Base-by-base conservation (phyloP, 495 filamentous ascomycete genomes). In the Daldinia loculata region DNA sequence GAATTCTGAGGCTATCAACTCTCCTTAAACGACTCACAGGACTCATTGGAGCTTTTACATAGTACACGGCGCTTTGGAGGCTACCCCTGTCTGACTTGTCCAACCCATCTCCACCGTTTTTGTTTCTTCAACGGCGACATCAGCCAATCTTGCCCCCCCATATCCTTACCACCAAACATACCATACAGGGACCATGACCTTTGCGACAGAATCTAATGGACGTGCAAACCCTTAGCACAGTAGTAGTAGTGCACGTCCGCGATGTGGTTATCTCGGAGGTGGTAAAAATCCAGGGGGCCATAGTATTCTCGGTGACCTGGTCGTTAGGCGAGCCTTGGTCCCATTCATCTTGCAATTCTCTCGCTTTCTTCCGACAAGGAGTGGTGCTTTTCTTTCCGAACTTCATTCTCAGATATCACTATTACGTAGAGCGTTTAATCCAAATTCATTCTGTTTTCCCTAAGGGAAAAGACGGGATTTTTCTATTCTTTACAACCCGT, bases 101-200 rank as follows among this genome's bases (percentile, higher is more conserved):
- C 48, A 53, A 60, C 27, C 56, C 56, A 66, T 70, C 80, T 56
- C 30, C 30, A 36, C 27, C 30, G 15, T 56, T 38, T 34, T 56
- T 4, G 26, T 36, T 56, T 36, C 29, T 30, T 22, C 30, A 19
- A 34, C 53, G 9, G 8, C 17, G 17, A 29, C 30, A 36, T 36
- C 53, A 56, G 30, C 53, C 53, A 32, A 83, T 84, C 62, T 61
- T 68, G 53, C 74, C 59, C 1, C 27, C 29, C 27, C 61, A 24
- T 60, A 22, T 51, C 67, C 62, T 74, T 64, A 61, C 75, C 71
- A 78, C 80, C 77, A 83, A 83, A 83, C 81, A 71, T 68, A 63
- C 72, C 59, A 73, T 76, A 74, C 75, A 72, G 74, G 74, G 66
- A 73, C 50, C 50, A 15, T 15, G 24, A 30, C 26, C 6, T 19